Conservation (phyloP, 306 rosid genomes). For the Vachellia collinsii region DNA sequence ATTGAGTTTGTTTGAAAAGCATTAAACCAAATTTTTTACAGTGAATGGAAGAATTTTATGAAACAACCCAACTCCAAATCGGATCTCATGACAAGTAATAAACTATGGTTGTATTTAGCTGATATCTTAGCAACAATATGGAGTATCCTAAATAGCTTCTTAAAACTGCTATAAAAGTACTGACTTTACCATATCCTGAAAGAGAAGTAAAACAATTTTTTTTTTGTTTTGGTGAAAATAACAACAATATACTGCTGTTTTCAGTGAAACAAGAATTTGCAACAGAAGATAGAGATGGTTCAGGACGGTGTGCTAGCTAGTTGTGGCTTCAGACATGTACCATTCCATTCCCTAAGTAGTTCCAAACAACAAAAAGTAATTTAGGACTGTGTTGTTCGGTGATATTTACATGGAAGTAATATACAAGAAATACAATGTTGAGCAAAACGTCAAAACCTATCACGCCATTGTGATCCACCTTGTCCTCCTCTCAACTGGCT, state of each 20-base stretch:
- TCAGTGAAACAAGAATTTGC: no score
- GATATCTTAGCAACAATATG: neutral
- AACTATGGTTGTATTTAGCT: neutral
- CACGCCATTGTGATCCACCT: neutral
- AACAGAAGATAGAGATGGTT: no score
- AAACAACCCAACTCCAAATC: neutral
- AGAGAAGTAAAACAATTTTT: no score
- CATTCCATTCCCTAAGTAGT: slow-evolving; percentile 21
- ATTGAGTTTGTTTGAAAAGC: no score
- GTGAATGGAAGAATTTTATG: no score
- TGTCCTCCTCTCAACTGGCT: neutral
- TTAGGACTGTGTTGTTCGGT: neutral
- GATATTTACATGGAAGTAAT: neutral
- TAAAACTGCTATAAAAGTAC: no score
- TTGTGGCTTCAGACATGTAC: neutral
- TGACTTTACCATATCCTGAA: no score
- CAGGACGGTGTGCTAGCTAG: neutral
- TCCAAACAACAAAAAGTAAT: slow-evolving; percentile 29
- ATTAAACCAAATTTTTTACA: no score
- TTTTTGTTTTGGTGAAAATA: no score
- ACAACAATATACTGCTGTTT: no score
- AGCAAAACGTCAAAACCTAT: neutral
- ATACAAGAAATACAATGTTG: neutral
- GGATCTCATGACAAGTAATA: neutral
- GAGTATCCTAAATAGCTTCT: no score